Base-by-base conservation (phyloP, 805 yeast species). In the Ogataea philodendri region DNA sequence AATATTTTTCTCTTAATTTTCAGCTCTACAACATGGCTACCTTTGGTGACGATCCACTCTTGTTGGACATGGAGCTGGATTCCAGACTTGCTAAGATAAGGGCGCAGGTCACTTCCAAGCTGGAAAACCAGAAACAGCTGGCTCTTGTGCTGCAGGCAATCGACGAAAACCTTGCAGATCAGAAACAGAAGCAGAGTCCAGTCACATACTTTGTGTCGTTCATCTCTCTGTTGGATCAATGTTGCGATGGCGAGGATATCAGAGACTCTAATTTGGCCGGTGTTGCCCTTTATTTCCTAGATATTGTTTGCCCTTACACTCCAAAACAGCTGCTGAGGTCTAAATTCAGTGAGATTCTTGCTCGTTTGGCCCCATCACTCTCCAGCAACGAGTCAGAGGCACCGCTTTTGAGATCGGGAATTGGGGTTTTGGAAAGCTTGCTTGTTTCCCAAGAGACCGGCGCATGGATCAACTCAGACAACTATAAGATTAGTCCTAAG, bases 131-230 rank as follows among this genome's bases (percentile, higher is more conserved):
- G 63, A 84, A 82, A 54, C 87, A 83, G 55, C 68, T 85, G 45
- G 95, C 96, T 7, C 63, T 86, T 17, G 80, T 90, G 38, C 69
- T 93, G 31, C 73, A 82, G 15, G 95, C 97, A 3, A 89, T 93
- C 31, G 99, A 93, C 57, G 96, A 86, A 49, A 85, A 85, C 49
- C 72, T 93, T 27, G 69, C 72, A 27, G 87, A 79, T 45, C 84
- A 81, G 48, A 68, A 70, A 27, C 75, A 75, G 32, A 70, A 71
- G 30, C 69, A 66, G 40, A 69, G 84, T 10, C 80, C 96, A 17
- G 81, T 85, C 17, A 81, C 95, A 0, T 93, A 93, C 60, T 80
- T 88, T 51, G 79, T 89, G 11, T 84, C 96, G 0, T 81, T 90
- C 45, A 63, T 90, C 43, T 74, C 96, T 1, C 64, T 93, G 17